phyloP scores from a whole-genome alignment of 352 stramenopile species.

The Aphanomyces invadans region DNA sequence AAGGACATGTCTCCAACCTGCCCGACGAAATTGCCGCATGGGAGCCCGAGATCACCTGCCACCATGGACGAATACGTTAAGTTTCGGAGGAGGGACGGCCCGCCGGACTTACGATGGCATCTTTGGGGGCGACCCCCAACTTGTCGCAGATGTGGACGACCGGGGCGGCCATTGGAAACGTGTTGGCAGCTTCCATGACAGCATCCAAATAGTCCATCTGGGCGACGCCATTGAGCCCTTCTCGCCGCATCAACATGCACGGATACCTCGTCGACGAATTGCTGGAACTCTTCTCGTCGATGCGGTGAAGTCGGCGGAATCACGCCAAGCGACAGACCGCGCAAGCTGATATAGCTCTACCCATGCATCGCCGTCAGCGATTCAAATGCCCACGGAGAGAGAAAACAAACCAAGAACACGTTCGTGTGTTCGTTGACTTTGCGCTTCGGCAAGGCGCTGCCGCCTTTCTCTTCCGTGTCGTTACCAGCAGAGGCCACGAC shows the following conservation, averaged over 20 bases:
- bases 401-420: conserved; percentile 16
- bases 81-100: too few species aligned
- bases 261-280: conserved; percentile 17
- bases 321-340: conserved; percentile 14
- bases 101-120: conserved; percentile 14
- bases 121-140: conserved; percentile 12
- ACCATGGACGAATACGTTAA: not conserved
- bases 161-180: not conserved
- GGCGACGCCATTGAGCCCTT: too few species aligned
- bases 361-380: too few species aligned
- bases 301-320: conserved; percentile 10
- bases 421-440: conserved; percentile 23
- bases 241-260: not conserved
- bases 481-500: not conserved
- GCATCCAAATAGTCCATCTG: conserved; percentile 18
- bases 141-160: conserved; percentile 3
- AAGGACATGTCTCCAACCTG: conserved; percentile 2
- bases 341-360: conserved; percentile 21
- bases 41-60: conserved; percentile 17
- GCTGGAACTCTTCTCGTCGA: conserved; percentile 18
- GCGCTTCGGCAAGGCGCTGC: conserved; percentile 3
- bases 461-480: not conserved
- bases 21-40: conserved; percentile 16
- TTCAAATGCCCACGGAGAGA: too few species aligned
- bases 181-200: conserved; percentile 8